Base-by-base conservation (phyloP, 768 basidiomycete genomes). In the Pisolithus microcarpus region DNA sequence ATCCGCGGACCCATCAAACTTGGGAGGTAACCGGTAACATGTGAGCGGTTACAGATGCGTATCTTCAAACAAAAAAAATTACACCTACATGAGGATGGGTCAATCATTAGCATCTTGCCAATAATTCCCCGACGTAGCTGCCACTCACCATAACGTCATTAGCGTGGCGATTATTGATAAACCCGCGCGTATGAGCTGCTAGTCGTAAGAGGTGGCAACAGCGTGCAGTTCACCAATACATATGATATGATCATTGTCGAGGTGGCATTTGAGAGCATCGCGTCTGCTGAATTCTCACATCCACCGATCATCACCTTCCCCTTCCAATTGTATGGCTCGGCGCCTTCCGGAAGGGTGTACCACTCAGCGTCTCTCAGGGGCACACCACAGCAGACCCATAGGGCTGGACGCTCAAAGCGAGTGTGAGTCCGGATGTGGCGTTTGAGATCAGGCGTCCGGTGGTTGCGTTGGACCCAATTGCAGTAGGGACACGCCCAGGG, bases 401-500 rank as follows among this genome's bases (percentile, higher is more conserved):
- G 68, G 6, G 68, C 64, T 24, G 68, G 68, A 9, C 68, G 63
- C 40, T 58, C 52, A 43, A 61, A 61, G 47, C 68, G 71, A 30
- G 68, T 70, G 44, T 82, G 82, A 2, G 80, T 80, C 40, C 65
- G 70, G 39, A 83, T 60, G 60, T 84, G 82, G 19, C 82, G 75
- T 61, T 74, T 75, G 60, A 79, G 77, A 58, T 84, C 82, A 9
- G n/a, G n/a, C n/a, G n/a, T n/a, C n/a, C n/a, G n/a, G n/a, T n/a
- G n/a, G n/a, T n/a, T n/a, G n/a, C n/a, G n/a, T n/a, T n/a, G n/a
- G n/a, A n/a, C n/a, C n/a, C n/a, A n/a, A n/a, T n/a, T n/a, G n/a
- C n/a, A n/a, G n/a, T n/a, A n/a, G n/a, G n/a, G n/a, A n/a, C n/a
- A n/a, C n/a, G n/a, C n/a, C n/a, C n/a, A n/a, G n/a, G n/a, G n/a